These are phyloP conservation scores for Dothideomycetes sp. DNA, from an alignment of 2,329 filamentous ascomycete genomes.

Conservation along the genomic window DNA sequence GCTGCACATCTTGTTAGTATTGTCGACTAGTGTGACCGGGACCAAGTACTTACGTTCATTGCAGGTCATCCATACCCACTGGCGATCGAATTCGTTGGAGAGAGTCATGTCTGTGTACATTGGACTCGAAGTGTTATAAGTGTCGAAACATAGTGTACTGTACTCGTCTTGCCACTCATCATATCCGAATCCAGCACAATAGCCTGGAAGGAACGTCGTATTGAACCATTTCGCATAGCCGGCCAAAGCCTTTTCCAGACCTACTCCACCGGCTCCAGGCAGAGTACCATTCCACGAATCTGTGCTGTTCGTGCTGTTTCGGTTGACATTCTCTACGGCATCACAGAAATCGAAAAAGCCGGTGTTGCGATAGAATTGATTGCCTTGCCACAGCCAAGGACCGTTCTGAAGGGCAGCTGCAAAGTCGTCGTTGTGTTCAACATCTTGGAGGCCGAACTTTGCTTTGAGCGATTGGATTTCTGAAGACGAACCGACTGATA, in stretches of 20 bases:
- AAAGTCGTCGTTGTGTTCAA: conserved; percentile 46
- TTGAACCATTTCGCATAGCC: conserved; percentile 49
- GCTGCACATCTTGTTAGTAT: conserved; percentile 19
- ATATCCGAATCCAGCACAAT: conserved; percentile 43
- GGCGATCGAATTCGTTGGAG: conserved; percentile 39
- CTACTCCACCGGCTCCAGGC: conserved; percentile 40
- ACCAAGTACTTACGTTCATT: conserved; percentile 41
- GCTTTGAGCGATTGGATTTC: conserved; percentile 39
- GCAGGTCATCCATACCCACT: conserved; percentile 55
- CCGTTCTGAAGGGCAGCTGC: conserved; percentile 45
- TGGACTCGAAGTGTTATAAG: conserved; percentile 41
- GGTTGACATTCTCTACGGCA: conserved; percentile 29
- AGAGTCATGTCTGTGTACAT: conserved; percentile 43
- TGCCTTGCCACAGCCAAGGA: conserved; percentile 50
- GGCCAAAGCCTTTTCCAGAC: conserved; percentile 42
- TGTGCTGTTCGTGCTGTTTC: conserved; percentile 20
- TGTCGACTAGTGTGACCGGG: not conserved
- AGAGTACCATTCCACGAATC: too few relatives aligned
- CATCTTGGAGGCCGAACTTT: conserved; percentile 42
- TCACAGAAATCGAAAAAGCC: conserved; percentile 39
- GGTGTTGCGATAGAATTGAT: conserved; percentile 37
- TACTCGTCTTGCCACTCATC: conserved; percentile 32
- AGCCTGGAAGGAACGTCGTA: conserved; percentile 36
- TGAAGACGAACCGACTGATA: conserved; percentile 22
- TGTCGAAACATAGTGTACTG: conserved; percentile 45